These are phyloP conservation scores for Neurospora sp. DNA, from an alignment of 495 filamentous ascomycete genomes.

Conservation along the genomic window DNA sequence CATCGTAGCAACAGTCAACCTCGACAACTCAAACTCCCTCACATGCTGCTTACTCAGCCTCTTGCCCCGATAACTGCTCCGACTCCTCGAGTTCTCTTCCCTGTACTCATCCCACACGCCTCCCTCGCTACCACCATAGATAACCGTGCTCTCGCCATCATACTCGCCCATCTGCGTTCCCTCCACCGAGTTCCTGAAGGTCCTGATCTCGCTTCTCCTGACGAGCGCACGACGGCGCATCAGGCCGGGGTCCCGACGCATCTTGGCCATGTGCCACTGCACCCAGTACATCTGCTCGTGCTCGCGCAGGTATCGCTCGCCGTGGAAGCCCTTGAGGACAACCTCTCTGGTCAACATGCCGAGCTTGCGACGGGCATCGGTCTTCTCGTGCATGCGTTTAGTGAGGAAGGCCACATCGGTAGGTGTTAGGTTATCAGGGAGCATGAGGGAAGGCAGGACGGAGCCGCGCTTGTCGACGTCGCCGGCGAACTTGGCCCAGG, in stretches of 20 bases:
- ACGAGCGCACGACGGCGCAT: not conserved
- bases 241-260: not conserved
- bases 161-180: not conserved
- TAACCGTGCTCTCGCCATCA: not conserved
- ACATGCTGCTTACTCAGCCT: not conserved
- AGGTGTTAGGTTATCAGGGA: constrained; percentile 29
- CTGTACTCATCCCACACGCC: not conserved
- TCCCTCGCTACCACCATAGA: not conserved
- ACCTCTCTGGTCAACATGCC: constrained; percentile 52
- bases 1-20: not conserved
- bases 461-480: constrained; percentile 10
- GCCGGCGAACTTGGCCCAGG: constrained; percentile 37
- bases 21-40: not conserved
- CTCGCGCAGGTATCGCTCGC: constrained; percentile 54
- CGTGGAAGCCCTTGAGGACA: constrained; percentile 51
- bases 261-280: constrained; percentile 15
- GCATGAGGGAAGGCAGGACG: constrained; percentile 35
- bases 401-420: constrained; percentile 46
- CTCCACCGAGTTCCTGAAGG: not conserved
- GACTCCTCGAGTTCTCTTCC: not conserved
- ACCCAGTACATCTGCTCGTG: constrained; percentile 65
- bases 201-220: not conserved
- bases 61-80: not conserved
- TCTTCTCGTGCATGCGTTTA: constrained; percentile 53
- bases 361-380: constrained; percentile 43